phyloP scores from a whole-genome alignment of 192 early-diverging fungal genomes.

The Coemansia sp. region DNA sequence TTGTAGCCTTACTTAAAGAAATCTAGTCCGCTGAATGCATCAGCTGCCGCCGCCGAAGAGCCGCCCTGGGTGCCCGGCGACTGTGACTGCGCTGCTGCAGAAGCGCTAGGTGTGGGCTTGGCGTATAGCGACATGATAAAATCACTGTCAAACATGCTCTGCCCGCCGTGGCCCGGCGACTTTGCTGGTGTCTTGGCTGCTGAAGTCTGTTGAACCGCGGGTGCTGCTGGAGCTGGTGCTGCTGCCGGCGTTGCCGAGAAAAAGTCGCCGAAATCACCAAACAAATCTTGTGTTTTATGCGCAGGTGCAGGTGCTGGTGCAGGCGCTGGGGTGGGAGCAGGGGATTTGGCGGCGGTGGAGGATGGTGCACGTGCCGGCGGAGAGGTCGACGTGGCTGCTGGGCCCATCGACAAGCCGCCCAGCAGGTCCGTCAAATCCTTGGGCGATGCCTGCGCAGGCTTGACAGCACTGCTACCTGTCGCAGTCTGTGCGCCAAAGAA shows the following conservation, averaged over 20 bases:
- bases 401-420: slow-evolving; percentile 27
- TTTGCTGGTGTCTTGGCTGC: not conserved
- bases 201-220: slow-evolving; percentile 9
- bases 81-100: not conserved
- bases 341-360: slow-evolving; percentile 1
- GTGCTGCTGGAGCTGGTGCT: slow-evolving; percentile 10
- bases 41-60: not conserved
- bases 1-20: slow-evolving; percentile 31
- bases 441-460: slow-evolving; percentile 2
- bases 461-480: too few species aligned
- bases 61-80: not conserved
- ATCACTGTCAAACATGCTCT: slow-evolving; percentile 40
- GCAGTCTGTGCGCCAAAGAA: slow-evolving; percentile 24
- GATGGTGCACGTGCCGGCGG: too few species aligned
- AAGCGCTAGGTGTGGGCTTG: slow-evolving; percentile 8
- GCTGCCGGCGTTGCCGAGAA: slow-evolving; percentile 28
- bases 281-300: slow-evolving; percentile 31
- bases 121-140: slow-evolving; percentile 54
- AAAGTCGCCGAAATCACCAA: slow-evolving; percentile 55
- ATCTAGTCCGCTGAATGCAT: slow-evolving; percentile 25
- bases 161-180: slow-evolving; percentile 11
- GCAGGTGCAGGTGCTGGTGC: slow-evolving; percentile 7
- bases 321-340: slow-evolving; percentile 11
- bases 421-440: slow-evolving; percentile 24
- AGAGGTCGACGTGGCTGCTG: too few species aligned